Conservation (phyloP, 805 yeast genomes). For the Candida silvicultrix region DNA sequence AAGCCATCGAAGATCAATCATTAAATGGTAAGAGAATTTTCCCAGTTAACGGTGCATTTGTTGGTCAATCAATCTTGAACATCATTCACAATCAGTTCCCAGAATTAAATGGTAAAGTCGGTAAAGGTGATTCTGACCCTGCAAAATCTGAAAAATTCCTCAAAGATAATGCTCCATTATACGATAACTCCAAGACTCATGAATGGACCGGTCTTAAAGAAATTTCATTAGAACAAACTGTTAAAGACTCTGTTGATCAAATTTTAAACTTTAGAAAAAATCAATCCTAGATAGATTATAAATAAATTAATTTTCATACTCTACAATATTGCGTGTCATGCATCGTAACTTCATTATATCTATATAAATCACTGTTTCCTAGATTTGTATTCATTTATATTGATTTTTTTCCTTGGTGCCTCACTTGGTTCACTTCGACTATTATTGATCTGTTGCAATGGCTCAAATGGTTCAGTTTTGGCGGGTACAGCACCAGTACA, state of each 20-base stretch:
- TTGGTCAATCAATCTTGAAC: constrained; percentile 10
- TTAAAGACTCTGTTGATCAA: constrained; percentile 34
- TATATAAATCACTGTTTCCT: neutral
- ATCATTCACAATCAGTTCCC: constrained; percentile 28
- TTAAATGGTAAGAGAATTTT: constrained; percentile 18
- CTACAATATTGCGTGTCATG: neutral
- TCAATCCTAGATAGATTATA: neutral
- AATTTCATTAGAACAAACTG: constrained; percentile 28
- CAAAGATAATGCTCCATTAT: constrained; percentile 1
- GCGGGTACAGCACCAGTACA: too few species aligned
- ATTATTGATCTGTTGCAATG: too few species aligned
- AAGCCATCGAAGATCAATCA: constrained; percentile 17
- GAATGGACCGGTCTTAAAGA: constrained; percentile 10
- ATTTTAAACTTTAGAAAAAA: constrained; percentile 1
- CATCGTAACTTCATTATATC: neutral
- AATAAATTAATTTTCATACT: too few species aligned
- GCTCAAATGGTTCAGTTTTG: too few species aligned
- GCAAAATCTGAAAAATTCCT: neutral
- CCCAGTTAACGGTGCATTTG: constrained; percentile 10
- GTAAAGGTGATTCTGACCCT: constrained; percentile 27
- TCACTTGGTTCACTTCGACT: too few species aligned
- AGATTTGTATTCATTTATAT: constrained; percentile 5
- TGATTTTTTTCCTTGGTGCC: constrained; percentile 3
- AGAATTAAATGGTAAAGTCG: constrained; percentile 29
- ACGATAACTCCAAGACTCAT: constrained; percentile 2